phyloP scores from a whole-genome alignment of 179 eudicot species.

The Beta macrorhiza region DNA sequence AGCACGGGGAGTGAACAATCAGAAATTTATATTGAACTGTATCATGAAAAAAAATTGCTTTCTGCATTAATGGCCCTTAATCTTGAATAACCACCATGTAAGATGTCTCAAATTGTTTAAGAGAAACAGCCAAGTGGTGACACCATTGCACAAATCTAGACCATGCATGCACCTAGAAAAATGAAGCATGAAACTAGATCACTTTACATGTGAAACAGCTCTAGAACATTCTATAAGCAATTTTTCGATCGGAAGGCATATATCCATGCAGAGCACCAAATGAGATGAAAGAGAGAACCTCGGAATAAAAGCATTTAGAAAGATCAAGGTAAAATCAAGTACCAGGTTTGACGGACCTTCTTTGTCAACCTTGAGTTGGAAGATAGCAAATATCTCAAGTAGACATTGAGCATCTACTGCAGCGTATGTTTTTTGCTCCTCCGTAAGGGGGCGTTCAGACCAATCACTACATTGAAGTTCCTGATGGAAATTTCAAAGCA shows the following conservation, averaged over 20 bases:
- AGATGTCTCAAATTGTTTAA: not conserved
- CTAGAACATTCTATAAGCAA: not conserved
- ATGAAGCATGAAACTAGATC: not conserved
- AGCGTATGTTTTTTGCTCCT: slow-evolving; percentile 83
- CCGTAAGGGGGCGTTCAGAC: slow-evolving; percentile 90
- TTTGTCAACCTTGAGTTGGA: slow-evolving; percentile 51
- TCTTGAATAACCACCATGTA: not conserved
- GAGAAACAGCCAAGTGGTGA: not conserved
- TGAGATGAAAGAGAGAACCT: slow-evolving; percentile 3
- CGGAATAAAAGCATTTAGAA: slow-evolving; percentile 1
- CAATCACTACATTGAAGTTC: slow-evolving; percentile 99
- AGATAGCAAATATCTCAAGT: slow-evolving; percentile 68
- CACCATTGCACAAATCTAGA: not conserved
- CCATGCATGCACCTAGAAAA: not conserved
- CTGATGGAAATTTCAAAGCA: slow-evolving; percentile 36
- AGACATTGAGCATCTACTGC: slow-evolving; percentile 92
- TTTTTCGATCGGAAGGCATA: not conserved
- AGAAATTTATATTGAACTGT: not conserved
- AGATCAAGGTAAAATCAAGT: slow-evolving; percentile 18
- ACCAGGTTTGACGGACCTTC: slow-evolving; percentile 59
- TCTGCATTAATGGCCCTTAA: not conserved
- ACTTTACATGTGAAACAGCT: slow-evolving; percentile 1
- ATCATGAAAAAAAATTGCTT: not conserved
- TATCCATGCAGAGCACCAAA: slow-evolving; percentile 1
- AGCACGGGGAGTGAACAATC: not conserved